Evolutionary conservation across 2,329 filamentous ascomycete genomes (phyloP), one percentile per base, ranked within the genome.

Genomic region (Fonsecaea monophora): DNA sequence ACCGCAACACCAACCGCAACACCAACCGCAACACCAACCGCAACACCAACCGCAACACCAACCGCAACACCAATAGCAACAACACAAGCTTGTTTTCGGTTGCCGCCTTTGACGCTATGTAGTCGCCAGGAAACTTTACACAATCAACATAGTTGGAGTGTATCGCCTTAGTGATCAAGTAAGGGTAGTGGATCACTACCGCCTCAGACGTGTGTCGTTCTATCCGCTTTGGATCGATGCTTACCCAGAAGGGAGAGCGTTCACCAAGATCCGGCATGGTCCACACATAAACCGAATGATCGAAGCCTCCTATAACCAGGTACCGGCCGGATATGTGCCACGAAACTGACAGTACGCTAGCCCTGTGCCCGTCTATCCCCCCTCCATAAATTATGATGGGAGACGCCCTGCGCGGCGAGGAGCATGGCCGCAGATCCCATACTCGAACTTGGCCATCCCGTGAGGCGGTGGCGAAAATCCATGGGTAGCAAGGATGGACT

Each of bases 111-210:
- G 91, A 94, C 42, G 95, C 79, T 66, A 95, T 88, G 4, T 89
- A 82, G 74, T 95, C 91, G 37, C 88, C 87, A 73, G 89, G 90
- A 78, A 93, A 95, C 37, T 85, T 82, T 30, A 94, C 85, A 72
- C 90, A 91, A 78, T 95, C 92, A 35, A 95, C 87, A 66, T 90
- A 89, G 64, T 90, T 87, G 53, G 85, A 85, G 74, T 95, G 92
- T 1, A 95, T 82, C 71, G 92, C 90, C 0, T 88, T 89, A 0
- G 88, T 92, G 15, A 88, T 90, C 77, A 95, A 95, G 74, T 93
- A 90, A 48, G 92, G 92, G 73, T 90, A 92, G 73, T 92, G 87
- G 15, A 94, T 83, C 55, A 86, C 82, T 1, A 84, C 82, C 3
- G 89, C 86, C 30, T 85, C 84, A 21, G 67, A 48, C 15, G 66